Percentiles rank a stretch among this genome's conserved stretches.
Evolutionary conservation across 2,329 filamentous ascomycete genomes (phyloP).

Genomic region (Cladophialophora yegresii): DNA sequence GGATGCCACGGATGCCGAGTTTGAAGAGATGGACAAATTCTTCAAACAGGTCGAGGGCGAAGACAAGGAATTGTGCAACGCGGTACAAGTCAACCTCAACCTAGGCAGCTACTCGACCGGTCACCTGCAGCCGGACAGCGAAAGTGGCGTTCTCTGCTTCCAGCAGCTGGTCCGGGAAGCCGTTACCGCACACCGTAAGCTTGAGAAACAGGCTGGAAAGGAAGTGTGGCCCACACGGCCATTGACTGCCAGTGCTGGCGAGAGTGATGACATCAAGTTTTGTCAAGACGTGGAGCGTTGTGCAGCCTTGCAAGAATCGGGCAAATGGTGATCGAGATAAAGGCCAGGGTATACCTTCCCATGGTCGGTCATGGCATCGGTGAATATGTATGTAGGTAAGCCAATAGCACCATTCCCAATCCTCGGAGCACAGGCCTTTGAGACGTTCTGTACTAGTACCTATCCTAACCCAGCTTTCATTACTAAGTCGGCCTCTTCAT

Average conservation of each 20-base stretch:
- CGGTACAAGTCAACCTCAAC: conserved; percentile 62
- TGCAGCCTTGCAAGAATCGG: background rate
- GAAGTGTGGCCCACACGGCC: background rate
- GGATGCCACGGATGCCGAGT: conserved; percentile 59
- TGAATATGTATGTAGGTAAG: no score
- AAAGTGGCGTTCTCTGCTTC: background rate
- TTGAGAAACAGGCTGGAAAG: background rate
- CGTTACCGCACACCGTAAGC: background rate
- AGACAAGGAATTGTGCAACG: conserved; percentile 63
- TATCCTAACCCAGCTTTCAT: no score
- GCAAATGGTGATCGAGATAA: no score
- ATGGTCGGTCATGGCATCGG: no score
- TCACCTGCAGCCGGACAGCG: background rate
- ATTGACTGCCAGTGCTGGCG: background rate
- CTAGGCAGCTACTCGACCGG: conserved; percentile 55
- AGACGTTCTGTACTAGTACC: no score
- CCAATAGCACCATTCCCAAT: no score
- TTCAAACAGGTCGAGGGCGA: conserved; percentile 67
- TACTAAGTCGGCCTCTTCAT: no score
- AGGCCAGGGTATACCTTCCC: no score
- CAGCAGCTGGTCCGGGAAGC: background rate
- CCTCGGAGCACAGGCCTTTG: no score
- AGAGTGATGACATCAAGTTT: background rate
- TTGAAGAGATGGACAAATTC: conserved; percentile 58
- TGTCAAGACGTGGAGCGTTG: background rate